Base-by-base conservation (phyloP, 139 green algal species). In the Tetradesmus lagerheimii region DNA sequence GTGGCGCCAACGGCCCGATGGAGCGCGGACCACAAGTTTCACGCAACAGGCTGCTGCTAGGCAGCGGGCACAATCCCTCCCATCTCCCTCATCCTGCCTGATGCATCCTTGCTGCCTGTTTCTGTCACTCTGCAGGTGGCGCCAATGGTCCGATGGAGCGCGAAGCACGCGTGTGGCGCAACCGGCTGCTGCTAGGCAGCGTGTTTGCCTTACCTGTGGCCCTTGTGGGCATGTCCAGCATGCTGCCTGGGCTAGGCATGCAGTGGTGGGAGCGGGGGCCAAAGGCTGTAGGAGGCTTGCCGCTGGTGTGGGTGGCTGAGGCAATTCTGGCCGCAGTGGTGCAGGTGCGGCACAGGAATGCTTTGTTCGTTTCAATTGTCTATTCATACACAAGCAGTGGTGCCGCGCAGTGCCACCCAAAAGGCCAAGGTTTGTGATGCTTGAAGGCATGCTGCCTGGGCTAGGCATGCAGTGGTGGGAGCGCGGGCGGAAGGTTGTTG, bases 181-280 rank as follows among this genome's bases (percentile, higher is more conserved):
- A 82, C 11, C 83, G 93, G 75, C 75, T 95, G 39, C 43, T 92
- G 31, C 16, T 83, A 2, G 90, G 91, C 37, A 87, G 66, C 0
- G 62, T 85, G 12, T 93, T 97, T 83, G 97, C 96, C 1, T 39
- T 95, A 8, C 97, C 96, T 15, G 93, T 98, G 27, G 97, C 97
- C 43, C 39, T 98, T 67, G 45, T 97, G 38, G 93, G 93, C 82
- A 97, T 98, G 96, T 90, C 96, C 16, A 90, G 93, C 18, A 94
- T 95, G 83, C 71, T 97, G 27, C 89, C 92, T 4, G 84, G 71
- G 29, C 35, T 95, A 4, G 57, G 57, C 57, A 71, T 71, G 57
- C 23, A 71, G 57, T 71, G 57, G 57, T 71, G 57, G 57, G 66
- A 86, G 2, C 38, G 81, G 25, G 90, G 87, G 29, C 31, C 35